A percentile compares a stretch with the other conserved stretches of the same genome.
Conservation (phyloP, 805 yeast genomes). For the Metschnikowia borealis region DNA sequence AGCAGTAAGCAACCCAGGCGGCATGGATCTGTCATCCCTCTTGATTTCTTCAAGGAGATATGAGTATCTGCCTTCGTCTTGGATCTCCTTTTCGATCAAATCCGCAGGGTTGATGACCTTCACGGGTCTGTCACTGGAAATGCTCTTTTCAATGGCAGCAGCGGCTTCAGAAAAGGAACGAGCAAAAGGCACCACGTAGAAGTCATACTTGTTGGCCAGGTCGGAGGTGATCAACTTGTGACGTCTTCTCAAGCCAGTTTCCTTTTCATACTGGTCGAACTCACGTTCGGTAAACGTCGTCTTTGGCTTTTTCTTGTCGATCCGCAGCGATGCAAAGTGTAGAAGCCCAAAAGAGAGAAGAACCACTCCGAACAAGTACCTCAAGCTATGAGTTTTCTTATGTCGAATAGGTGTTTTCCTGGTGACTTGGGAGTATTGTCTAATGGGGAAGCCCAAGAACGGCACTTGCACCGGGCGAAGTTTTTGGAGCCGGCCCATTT, state of each 20-base stretch:
- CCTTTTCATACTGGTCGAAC: conserved; percentile 44
- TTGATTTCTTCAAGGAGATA: conserved; percentile 47
- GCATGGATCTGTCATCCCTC: conserved; percentile 25
- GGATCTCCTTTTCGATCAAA: conserved; percentile 45
- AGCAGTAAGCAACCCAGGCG: conserved; percentile 50
- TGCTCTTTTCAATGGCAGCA: conserved; percentile 13
- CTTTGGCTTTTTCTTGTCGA: conserved; percentile 30
- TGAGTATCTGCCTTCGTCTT: conserved; percentile 46
- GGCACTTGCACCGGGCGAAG: neutral
- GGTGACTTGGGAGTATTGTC: conserved; percentile 3
- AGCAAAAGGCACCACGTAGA: conserved; percentile 38
- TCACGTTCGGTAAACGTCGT: conserved; percentile 48
- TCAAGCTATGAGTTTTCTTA: conserved; percentile 26
- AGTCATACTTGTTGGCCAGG: conserved; percentile 35
- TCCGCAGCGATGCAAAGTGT: conserved; percentile 26
- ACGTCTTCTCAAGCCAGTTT: conserved; percentile 50
- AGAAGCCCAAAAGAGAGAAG: conserved; percentile 30
- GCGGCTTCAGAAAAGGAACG: conserved; percentile 20
- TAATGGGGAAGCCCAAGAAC: neutral
- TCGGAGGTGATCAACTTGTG: conserved; percentile 38
- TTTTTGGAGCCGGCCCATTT: neutral
- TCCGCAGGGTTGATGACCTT: conserved; percentile 49
- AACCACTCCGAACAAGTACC: conserved; percentile 36
- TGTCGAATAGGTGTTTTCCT: conserved; percentile 5
- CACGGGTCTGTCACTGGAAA: conserved; percentile 20